A percentile compares a stretch with the other conserved stretches of the same genome.
Evolutionary conservation across 495 filamentous ascomycete genomes (phyloP).

Genomic region (Penicillium daleae): DNA sequence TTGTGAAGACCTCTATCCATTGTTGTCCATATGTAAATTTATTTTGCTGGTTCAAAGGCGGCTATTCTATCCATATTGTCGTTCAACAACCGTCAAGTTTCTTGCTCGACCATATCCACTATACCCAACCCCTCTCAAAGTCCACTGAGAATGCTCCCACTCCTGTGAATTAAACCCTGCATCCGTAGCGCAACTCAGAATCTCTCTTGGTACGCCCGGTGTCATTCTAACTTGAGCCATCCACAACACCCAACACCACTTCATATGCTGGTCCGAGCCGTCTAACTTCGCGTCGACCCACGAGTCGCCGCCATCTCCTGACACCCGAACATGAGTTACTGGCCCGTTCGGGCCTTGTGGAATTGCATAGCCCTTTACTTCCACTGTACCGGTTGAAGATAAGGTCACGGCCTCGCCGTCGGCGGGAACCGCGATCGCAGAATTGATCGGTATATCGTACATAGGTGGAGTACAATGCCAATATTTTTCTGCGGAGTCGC

Average conservation of each 20-base stretch:
- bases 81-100: conserved; percentile 39
- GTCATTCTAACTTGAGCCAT: conserved; percentile 2
- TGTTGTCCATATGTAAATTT: too few species aligned
- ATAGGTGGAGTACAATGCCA: conserved; percentile 59
- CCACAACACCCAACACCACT: conserved; percentile 13
- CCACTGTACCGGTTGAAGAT: conserved; percentile 41
- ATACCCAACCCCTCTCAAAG: conserved; percentile 62
- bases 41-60: too few species aligned
- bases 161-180: conserved; percentile 52
- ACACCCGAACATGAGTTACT: conserved; percentile 56
- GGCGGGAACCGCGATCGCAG: conserved; percentile 54
- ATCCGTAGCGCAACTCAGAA: conserved; percentile 59
- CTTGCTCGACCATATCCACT: conserved; percentile 61
- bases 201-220: conserved; percentile 36
- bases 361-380: conserved; percentile 60
- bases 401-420: conserved; percentile 39
- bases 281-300: conserved; percentile 48
- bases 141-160: conserved; percentile 53
- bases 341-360: conserved; percentile 58
- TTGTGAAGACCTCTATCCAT: too few species aligned
- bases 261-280: neutral
- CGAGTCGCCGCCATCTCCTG: conserved; percentile 48
- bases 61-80: neutral
- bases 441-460: conserved; percentile 66
- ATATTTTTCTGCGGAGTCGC: conserved; percentile 51